Base-by-base conservation (phyloP, 2,329 filamentous ascomycete genomes). In the Rhinocladiella mackenziei region DNA sequence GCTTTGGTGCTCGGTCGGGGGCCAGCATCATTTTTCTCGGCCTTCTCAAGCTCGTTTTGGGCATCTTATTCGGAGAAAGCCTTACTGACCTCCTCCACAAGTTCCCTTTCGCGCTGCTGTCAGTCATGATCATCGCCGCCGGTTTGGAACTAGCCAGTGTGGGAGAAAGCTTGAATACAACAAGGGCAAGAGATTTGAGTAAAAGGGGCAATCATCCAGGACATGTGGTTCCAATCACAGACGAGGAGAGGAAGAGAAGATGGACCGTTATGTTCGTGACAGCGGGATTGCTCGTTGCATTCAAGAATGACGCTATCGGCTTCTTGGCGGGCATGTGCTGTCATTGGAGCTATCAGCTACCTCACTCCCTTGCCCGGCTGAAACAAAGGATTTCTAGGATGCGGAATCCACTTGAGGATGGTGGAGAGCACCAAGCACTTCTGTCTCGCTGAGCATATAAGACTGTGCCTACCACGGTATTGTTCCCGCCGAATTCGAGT, bases 211-310 rank as follows among this genome's bases (percentile, higher is more conserved):
- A 3, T 10, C 8, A 17, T n/a, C 3, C 33, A 17, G 15, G 26
- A 26, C 11, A 7, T 13, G n/a, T 9, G 4, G 44, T 23, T 11
- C 35, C 45, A 4, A 34, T 53, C 26, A 48, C 48, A n/a, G 49
- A 50, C 20, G 49, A 40, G 56, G 86, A 92, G 65, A 76, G 81
- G 33, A 76, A 76, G 43, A 80, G 87, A 62, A 75, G 89, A 45
- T 95, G 87, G 85, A 86, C 81, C 15, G 83, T 95, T 0, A 94
- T 96, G 89, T 74, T 95, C 46, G 83, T 89, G 50, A 97, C 91
- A 0, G 80, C 87, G 6, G 89, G 86, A 0, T 77, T 84, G 2
- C 75, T 94, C 41, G 65, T 97, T 37, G 88, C 87, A 0, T 95
- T 94, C 58, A 84, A 81, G 63, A 97, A 96, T 60, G 89, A 94